Conservation (phyloP, 345 rosid species). For the Hibiscus trionum region DNA sequence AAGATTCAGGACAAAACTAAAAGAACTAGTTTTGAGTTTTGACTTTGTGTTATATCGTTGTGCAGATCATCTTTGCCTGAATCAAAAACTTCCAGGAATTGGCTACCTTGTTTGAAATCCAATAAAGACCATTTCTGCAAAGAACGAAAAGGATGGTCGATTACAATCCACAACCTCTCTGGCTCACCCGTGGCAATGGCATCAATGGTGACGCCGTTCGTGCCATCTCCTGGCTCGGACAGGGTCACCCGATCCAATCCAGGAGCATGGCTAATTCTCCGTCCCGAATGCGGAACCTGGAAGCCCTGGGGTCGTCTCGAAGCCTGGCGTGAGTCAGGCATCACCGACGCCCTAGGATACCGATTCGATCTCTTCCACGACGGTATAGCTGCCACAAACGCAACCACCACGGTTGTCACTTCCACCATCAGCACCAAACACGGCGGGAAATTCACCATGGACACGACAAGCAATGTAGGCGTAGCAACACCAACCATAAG, state of each 20-base stretch:
- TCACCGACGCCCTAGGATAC: conserved; percentile 55
- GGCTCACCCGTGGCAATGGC: conserved; percentile 98
- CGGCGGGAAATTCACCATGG: conserved; percentile 78
- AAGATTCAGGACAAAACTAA: too few relatives aligned
- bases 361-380: conserved; percentile 71
- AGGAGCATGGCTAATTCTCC: conserved; percentile 87
- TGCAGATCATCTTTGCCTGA: conserved; percentile 45
- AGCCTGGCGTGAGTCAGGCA: conserved; percentile 69
- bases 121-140: conserved; percentile 48
- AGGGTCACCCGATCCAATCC: conserved; percentile 79
- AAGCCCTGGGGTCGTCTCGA: conserved; percentile 94
- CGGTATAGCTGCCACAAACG: conserved; percentile 27
- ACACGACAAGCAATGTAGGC: conserved; percentile 35
- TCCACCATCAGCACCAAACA: conserved; percentile 48
- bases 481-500: conserved; percentile 49
- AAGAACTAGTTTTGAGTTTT: background rate
- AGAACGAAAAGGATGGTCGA: conserved; percentile 91
- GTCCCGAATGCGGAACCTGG: conserved; percentile 75
- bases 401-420: conserved; percentile 25
- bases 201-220: conserved; percentile 95
- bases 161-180: conserved; percentile 85
- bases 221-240: conserved; percentile 79
- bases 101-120: conserved; percentile 38
- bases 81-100: conserved; percentile 32
- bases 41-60: background rate